Evolutionary conservation across 768 basidiomycete species (phyloP).

Genomic region (Gloeostereum incarnatum): DNA sequence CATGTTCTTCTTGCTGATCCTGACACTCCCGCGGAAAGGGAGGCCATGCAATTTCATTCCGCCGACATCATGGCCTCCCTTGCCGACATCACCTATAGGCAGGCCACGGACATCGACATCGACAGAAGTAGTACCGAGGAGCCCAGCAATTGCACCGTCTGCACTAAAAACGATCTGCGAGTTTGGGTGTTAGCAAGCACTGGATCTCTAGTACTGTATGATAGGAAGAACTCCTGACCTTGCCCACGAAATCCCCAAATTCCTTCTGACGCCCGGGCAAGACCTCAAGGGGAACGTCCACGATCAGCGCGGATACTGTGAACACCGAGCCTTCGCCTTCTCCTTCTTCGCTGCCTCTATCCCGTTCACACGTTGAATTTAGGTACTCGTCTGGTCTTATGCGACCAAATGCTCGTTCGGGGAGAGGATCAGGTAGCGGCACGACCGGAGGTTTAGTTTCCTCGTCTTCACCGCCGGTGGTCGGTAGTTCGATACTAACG

Average conservation of each 20-base stretch:
- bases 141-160: slow-evolving; percentile 59
- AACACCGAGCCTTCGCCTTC: slow-evolving; percentile 46
- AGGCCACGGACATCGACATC: slow-evolving; percentile 50
- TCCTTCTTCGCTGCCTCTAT: slow-evolving; percentile 26
- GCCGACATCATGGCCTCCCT: slow-evolving; percentile 18
- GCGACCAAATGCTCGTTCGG: slow-evolving; percentile 66
- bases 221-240: slow-evolving; percentile 34
- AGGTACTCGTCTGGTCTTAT: slow-evolving; percentile 70
- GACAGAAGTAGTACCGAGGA: slow-evolving; percentile 57
- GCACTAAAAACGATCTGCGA: slow-evolving; percentile 59
- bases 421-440: slow-evolving; percentile 57
- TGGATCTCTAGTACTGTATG: slow-evolving; percentile 1
- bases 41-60: slow-evolving; percentile 54
- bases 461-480: too few relatives aligned
- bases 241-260: slow-evolving; percentile 68
- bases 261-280: slow-evolving; percentile 70
- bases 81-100: slow-evolving; percentile 37
- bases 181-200: slow-evolving; percentile 1
- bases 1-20: slow-evolving; percentile 47
- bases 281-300: slow-evolving; percentile 69
- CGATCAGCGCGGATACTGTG: slow-evolving; percentile 53
- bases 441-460: too few relatives aligned
- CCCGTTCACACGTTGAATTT: slow-evolving; percentile 26
- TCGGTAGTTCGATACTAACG: slow-evolving; percentile 14
- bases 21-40: slow-evolving; percentile 60